phyloP scores from a whole-genome alignment of 108 stramenopile species.

The Skeletonema costatum region DNA sequence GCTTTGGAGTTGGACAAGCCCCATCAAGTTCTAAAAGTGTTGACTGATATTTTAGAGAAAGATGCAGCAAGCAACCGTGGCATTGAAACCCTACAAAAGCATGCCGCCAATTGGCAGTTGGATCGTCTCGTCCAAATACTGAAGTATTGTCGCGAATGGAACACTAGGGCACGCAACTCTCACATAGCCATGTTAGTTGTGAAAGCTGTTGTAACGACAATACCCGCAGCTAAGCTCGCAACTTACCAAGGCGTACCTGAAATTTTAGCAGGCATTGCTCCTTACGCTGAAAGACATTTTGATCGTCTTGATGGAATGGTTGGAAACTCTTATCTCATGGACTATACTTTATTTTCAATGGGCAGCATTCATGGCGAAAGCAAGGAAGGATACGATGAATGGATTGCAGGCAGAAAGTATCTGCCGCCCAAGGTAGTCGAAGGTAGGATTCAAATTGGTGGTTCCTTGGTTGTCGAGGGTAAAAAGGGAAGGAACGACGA shows the following conservation, averaged over 20 bases:
- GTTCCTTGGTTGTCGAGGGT: slow-evolving; percentile 61
- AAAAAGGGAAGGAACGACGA: slow-evolving; percentile 30
- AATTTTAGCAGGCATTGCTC: slow-evolving; percentile 76
- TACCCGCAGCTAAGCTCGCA: slow-evolving; percentile 70
- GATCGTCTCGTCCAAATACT: slow-evolving; percentile 73
- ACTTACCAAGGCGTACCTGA: slow-evolving; percentile 67
- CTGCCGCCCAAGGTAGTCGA: slow-evolving; percentile 73
- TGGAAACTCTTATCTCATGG: slow-evolving; percentile 73
- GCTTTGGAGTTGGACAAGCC: slow-evolving; percentile 87
- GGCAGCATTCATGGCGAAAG: slow-evolving; percentile 52
- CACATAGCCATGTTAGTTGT: slow-evolving; percentile 77
- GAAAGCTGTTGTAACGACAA: slow-evolving; percentile 67
- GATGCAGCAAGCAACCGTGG: slow-evolving; percentile 52
- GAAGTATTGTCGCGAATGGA: slow-evolving; percentile 91
- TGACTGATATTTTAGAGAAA: slow-evolving; percentile 75
- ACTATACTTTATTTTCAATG: slow-evolving; percentile 77
- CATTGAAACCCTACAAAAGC: slow-evolving; percentile 61
- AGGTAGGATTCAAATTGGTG: slow-evolving; percentile 81
- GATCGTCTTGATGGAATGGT: slow-evolving; percentile 80
- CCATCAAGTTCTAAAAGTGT: slow-evolving; percentile 70
- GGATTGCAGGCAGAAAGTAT: slow-evolving; percentile 65
- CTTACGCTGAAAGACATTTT: slow-evolving; percentile 89
- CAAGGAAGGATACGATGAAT: slow-evolving; percentile 46
- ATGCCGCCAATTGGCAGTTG: slow-evolving; percentile 67
- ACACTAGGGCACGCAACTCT: slow-evolving; percentile 82